Evolutionary conservation across 2,329 filamentous ascomycete genomes (phyloP).

Genomic region (Ophiostoma himal-ulmi): DNA sequence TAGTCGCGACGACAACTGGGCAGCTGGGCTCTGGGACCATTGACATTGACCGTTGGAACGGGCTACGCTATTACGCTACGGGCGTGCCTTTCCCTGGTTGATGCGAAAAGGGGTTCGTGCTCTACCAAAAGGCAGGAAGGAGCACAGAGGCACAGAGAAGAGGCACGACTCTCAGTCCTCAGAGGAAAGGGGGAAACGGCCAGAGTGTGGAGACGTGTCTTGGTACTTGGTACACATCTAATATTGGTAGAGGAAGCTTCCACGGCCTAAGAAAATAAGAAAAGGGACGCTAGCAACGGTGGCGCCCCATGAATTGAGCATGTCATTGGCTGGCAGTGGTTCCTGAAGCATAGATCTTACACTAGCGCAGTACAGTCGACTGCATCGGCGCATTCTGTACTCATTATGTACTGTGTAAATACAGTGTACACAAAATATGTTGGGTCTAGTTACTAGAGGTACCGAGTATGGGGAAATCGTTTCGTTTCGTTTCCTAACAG

Average conservation of each 20-base stretch:
- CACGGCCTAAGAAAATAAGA: conserved; percentile 6
- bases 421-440: not conserved
- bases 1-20: not conserved
- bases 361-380: conserved; percentile 16
- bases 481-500: conserved; percentile 7
- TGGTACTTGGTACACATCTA: conserved; percentile 18
- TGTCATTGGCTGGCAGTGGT: conserved; percentile 20
- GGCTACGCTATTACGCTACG: conserved; percentile 10
- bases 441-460: not conserved
- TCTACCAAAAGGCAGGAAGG: conserved; percentile 15
- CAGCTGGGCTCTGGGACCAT: no score
- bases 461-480: conserved; percentile 5
- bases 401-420: not conserved
- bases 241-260: conserved; percentile 3
- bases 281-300: conserved; percentile 7
- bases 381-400: not conserved
- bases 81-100: conserved; percentile 20
- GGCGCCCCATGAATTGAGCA: conserved; percentile 3
- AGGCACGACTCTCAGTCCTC: conserved; percentile 2
- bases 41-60: conserved; percentile 19
- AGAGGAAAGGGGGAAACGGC: conserved; percentile 17
- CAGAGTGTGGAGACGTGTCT: conserved; percentile 19
- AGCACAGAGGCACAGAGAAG: not conserved
- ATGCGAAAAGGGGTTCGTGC: conserved; percentile 25
- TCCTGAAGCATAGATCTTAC: conserved; percentile 24